Conservation (phyloP, 1,139 yeast species). For the Chernovozyma aurita region DNA sequence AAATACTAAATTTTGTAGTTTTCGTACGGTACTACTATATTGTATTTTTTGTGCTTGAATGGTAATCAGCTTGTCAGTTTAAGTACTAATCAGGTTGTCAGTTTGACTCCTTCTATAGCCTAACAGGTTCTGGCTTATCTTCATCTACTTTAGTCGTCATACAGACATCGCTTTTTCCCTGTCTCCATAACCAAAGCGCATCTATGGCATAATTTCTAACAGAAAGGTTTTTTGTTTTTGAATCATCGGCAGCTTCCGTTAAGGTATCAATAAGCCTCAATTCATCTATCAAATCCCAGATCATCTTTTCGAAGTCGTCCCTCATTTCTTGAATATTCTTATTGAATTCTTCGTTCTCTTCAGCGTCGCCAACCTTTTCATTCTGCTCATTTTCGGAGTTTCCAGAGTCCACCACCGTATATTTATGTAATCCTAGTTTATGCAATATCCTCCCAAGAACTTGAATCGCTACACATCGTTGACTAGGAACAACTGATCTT, state of each 20-base stretch:
- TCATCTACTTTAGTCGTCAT: no score
- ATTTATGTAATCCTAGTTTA: constrained; percentile 66
- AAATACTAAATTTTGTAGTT: not conserved
- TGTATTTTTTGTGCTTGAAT: no score
- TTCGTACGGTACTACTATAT: not conserved
- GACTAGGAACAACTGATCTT: constrained; percentile 78
- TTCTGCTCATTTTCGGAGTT: constrained; percentile 11
- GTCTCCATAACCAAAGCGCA: constrained; percentile 89
- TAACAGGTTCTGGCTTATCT: no score
- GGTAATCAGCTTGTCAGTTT: no score
- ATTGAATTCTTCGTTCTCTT: constrained; percentile 34
- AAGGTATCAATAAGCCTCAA: constrained; percentile 67
- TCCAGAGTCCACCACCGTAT: constrained; percentile 35
- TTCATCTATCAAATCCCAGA: constrained; percentile 72
- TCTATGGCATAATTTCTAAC: constrained; percentile 86
- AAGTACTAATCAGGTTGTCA: no score
- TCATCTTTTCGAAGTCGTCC: constrained; percentile 53
- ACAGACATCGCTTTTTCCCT: constrained; percentile 55
- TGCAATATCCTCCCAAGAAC: constrained; percentile 84
- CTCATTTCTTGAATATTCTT: constrained; percentile 34
- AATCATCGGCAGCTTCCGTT: constrained; percentile 71
- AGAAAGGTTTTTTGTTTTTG: constrained; percentile 59
- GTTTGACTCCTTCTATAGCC: no score
- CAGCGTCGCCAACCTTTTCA: constrained; percentile 17
- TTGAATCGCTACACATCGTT: constrained; percentile 80